phyloP scores from a whole-genome alignment of 768 basidiomycete genomes.

The Candolleomyces eurysporus region DNA sequence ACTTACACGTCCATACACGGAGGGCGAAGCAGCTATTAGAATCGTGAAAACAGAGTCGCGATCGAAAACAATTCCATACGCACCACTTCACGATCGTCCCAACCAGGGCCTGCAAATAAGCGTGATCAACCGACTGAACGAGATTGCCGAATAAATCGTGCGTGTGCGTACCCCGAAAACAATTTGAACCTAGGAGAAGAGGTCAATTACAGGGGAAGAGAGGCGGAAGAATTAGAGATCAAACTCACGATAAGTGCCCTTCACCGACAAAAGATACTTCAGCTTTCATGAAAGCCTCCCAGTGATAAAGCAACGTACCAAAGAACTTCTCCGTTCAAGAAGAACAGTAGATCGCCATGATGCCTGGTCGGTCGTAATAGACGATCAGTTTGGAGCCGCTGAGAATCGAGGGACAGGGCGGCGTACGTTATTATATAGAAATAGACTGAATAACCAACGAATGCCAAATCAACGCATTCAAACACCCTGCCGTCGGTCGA shows the following conservation, averaged over 20 bases:
- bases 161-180: conserved; percentile 29
- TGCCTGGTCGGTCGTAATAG: conserved; percentile 27
- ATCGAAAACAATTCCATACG: background rate
- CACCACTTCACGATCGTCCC: conserved; percentile 58
- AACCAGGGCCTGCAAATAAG: conserved; percentile 22
- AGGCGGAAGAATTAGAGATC: background rate
- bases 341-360: conserved; percentile 25
- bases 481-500: conserved; percentile 32
- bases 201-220: background rate
- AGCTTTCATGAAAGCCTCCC: background rate
- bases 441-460: conserved; percentile 54
- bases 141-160: background rate
- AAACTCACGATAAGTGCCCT: conserved; percentile 39
- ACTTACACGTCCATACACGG: conserved; percentile 62
- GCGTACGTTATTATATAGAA: conserved; percentile 54
- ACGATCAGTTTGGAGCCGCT: conserved; percentile 6
- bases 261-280: background rate
- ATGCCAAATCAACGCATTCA: conserved; percentile 46
- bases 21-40: conserved; percentile 48
- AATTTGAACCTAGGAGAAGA: conserved; percentile 25
- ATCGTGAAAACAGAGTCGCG: background rate
- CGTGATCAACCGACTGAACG: conserved; percentile 1
- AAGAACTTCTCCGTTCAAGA: conserved; percentile 24
- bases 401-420: background rate
- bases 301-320: conserved; percentile 31